phyloP scores from a whole-genome alignment of 2,329 filamentous ascomycete genomes.

The Colletotrichum tropicale region DNA sequence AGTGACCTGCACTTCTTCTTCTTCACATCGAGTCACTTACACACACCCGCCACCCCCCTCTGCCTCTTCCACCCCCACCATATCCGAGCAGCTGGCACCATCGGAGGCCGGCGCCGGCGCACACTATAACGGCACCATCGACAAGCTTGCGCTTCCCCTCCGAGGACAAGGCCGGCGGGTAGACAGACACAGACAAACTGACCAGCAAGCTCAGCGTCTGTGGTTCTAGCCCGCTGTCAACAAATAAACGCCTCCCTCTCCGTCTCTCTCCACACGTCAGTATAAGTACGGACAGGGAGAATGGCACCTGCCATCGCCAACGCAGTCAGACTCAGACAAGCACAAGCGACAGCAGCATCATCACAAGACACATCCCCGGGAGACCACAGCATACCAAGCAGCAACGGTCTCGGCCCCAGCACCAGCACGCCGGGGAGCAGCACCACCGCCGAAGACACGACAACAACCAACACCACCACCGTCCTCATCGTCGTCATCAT shows the following conservation, averaged over 20 bases:
- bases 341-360: not conserved
- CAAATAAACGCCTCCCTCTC: not conserved
- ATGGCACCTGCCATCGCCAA: slow-evolving; percentile 10
- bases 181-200: not conserved
- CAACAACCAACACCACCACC: slow-evolving; percentile 3
- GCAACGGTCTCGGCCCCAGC: not conserved
- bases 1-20: not conserved
- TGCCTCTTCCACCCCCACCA: not conserved
- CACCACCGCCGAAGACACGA: not conserved
- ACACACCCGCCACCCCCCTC: not conserved
- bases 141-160: not conserved
- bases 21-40: not conserved
- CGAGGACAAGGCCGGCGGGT: not conserved
- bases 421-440: not conserved
- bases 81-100: not conserved
- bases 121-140: slow-evolving; percentile 1
- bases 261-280: slow-evolving; percentile 1
- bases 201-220: not conserved
- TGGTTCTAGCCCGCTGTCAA: slow-evolving; percentile 7
- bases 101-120: not conserved
- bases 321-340: not conserved
- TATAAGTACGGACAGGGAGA: slow-evolving; percentile 5
- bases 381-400: not conserved
- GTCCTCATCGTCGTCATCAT: slow-evolving; percentile 27
- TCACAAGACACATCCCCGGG: not conserved